Conservation (phyloP, 2,329 filamentous ascomycete species). For the Nemania sp. region DNA sequence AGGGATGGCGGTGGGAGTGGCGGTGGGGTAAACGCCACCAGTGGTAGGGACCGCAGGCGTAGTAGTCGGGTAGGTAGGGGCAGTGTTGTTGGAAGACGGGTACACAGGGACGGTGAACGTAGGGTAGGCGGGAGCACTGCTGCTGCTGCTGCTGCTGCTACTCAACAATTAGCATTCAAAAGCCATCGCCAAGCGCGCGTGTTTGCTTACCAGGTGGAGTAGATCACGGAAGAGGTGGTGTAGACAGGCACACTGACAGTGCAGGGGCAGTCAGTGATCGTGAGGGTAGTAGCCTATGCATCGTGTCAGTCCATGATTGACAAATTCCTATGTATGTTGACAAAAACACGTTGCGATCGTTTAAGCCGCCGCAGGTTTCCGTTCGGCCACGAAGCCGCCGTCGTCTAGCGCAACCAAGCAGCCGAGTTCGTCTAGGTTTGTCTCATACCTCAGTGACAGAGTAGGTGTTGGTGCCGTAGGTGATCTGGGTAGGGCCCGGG, state of each 20-base stretch:
- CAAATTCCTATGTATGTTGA: background rate
- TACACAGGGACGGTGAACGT: conserved; percentile 42
- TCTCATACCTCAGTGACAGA: conserved; percentile 64
- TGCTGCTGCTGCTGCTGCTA: conserved; percentile 14
- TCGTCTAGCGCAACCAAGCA: background rate
- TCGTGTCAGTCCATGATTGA: conserved; percentile 36
- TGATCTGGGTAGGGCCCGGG: conserved; percentile 67
- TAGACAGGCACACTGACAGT: conserved; percentile 64
- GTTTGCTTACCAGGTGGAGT: conserved; percentile 38
- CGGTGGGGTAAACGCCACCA: conserved; percentile 21
- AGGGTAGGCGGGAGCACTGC: conserved; percentile 25
- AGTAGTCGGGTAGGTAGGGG: conserved; percentile 9
- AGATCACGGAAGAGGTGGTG: conserved; percentile 54
- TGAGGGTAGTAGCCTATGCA: conserved; percentile 65
- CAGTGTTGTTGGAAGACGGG: conserved; percentile 30
- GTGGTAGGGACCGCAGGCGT: conserved; percentile 17
- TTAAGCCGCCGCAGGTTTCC: background rate
- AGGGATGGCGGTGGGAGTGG: conserved; percentile 44
- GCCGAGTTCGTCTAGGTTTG: background rate
- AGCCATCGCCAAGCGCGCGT: background rate
- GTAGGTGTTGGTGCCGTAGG: conserved; percentile 69
- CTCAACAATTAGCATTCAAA: conserved; percentile 27
- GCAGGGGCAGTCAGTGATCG: conserved; percentile 74
- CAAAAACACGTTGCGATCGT: background rate
- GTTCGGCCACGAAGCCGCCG: background rate